These are phyloP conservation scores for Simmondsia chinensis DNA, from an alignment of 148 eudicot species.

Conservation along the genomic window DNA sequence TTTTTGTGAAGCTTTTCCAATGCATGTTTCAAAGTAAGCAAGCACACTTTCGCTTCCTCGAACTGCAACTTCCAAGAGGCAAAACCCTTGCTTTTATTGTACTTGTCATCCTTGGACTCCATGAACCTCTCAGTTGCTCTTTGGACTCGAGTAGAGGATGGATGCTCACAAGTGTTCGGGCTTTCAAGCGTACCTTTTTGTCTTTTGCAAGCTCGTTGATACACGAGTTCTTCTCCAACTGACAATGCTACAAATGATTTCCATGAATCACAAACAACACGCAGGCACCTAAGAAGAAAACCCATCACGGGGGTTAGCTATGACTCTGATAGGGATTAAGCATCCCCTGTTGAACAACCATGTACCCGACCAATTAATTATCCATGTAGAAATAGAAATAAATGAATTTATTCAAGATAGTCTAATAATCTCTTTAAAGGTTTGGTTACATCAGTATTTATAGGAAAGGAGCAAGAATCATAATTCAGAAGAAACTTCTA, in stretches of 20 bases:
- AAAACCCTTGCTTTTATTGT: conserved; percentile 6
- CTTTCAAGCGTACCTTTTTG: conserved; percentile 20
- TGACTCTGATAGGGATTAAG: background rate
- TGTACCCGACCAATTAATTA: too few species aligned
- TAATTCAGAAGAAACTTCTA: too few species aligned
- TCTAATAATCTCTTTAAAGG: too few species aligned
- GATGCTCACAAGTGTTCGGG: conserved; percentile 7
- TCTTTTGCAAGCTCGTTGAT: conserved; percentile 31
- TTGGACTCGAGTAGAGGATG: conserved; percentile 10
- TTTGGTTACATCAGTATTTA: too few species aligned
- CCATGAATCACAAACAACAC: conserved; percentile 68
- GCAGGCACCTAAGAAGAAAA: conserved; percentile 48
- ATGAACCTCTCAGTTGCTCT: conserved; percentile 9
- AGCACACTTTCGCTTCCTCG: conserved; percentile 46
- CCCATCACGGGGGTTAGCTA: background rate
- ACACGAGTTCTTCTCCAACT: conserved; percentile 6
- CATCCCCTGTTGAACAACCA: too few species aligned
- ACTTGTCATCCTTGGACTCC: conserved; percentile 9
- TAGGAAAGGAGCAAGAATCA: too few species aligned
- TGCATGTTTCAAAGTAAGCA: conserved; percentile 53
- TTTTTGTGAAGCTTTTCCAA: conserved; percentile 52
- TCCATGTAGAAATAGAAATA: too few species aligned
- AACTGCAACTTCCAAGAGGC: conserved; percentile 19
- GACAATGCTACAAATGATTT: conserved; percentile 35
- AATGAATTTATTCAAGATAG: too few species aligned